Base-by-base conservation (phyloP, 805 yeast genomes). In the Cyberlindnera galapagoensis region DNA sequence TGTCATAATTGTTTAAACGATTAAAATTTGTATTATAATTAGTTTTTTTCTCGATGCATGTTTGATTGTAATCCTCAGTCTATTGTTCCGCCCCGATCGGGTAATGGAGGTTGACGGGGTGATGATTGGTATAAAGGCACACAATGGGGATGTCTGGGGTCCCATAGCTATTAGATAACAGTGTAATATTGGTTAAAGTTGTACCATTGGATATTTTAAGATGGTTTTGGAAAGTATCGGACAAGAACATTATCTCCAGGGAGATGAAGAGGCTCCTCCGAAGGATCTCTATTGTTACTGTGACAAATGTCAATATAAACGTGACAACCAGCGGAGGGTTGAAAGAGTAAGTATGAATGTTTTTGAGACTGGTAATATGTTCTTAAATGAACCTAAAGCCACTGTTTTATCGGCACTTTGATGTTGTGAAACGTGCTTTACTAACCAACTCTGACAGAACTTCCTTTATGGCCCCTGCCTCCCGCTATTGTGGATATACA, bases 271-370 rank as follows among this genome's bases (percentile, higher is more conserved):
- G 8, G 38, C 25, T n/a, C 21, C 26, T 6, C 34, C 42, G 1
- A 33, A 20, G 13, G 53, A 49, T 21, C 30, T 38, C 1, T 18
- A 23, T 18, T 50, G 54, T 24, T 45, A 43, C 21, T 50, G 54
- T 32, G 38, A 29, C 3, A 21, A 32, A 10, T 50, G 54, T 21
- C 16, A 33, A 10, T 50, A 31, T 27, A 44, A 35, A 24, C 32
- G 44, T 18, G 13, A 19, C 4, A 26, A 31, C 20, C 18, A 20
- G 4, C 43, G 31, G 6, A 33, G 18, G 8, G 46, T 48, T 3
- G 15, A 16, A 4, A 41, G 18, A 1, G 53, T 45, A 28, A 38
- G 51, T 46, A 7, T 10, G 10, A 7, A 9, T 14, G 9, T 12
- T 19, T 26, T 24, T 24, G 26, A n/a, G n/a, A n/a, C n/a, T n/a